Base-by-base conservation (phyloP, 768 basidiomycete species). In the Exidia glandulosa region DNA sequence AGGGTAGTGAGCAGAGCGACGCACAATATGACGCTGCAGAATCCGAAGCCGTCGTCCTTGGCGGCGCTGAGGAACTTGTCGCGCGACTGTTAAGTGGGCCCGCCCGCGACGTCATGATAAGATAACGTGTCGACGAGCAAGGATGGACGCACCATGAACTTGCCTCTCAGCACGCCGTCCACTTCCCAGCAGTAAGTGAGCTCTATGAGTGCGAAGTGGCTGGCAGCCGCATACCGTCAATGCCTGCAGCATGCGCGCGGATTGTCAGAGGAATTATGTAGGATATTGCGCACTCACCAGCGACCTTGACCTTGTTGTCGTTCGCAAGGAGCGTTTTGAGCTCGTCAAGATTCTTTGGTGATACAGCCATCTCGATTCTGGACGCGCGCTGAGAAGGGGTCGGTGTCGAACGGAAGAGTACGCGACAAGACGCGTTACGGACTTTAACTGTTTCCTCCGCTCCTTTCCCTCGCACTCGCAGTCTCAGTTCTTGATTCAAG, bases 101-200 rank as follows among this genome's bases (percentile, higher is more conserved):
- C n/a, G n/a, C n/a, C 19, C 6, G 58, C 19, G 19, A 7, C 32
- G 60, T 30, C 54, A 55, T n/a, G 37, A 63, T 36, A 59, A 62
- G 61, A 64, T 31, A n/a, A 54, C 34, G 25, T 32, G 10, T 14
- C 31, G 25, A 5, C 19, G 50, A 3, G 2, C 25, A 57, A 27
- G 14, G 9, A 29, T 23, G 6, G 14, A 27, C 77, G 50, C 65
- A 87, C 89, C 88, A 92, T 90, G 69, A 86, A 89, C 73, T 97
- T 97, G n/a, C 95, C 95, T 32, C 95, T 81, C 16, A 96, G 77
- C 12, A 97, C 85, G 31, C 95, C 95, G 72, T 98, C 95, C 34
- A 94, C 92, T 94, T 64, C 14, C 59, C 29, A 57, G 47, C 27
- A 55, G 16, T 27, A 36, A 58, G 23, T 7, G 48, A n/a, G 12